A percentile compares a stretch with the other conserved stretches of the same genome.
Conservation (phyloP, 805 yeast genomes). For the Wickerhamiella occidentalis region DNA sequence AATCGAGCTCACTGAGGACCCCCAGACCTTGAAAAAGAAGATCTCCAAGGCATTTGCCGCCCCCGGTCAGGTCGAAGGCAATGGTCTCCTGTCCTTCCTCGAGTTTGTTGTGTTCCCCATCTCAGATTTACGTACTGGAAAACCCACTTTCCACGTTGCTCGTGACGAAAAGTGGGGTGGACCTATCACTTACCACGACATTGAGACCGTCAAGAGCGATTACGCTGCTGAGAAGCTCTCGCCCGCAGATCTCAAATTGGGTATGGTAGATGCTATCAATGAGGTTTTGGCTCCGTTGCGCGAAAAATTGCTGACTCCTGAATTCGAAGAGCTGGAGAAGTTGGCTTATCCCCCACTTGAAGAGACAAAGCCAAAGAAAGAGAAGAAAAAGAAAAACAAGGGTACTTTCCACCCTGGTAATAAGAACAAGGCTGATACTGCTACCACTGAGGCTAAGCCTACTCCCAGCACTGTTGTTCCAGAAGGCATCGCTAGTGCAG, state of each 20-base stretch:
- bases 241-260: constrained; percentile 89
- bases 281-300: constrained; percentile 73
- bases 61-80: constrained; percentile 84
- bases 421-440: not conserved
- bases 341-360: constrained; percentile 78
- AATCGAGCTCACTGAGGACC: constrained; percentile 84
- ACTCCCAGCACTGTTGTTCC: constrained; percentile 11
- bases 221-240: constrained; percentile 63
- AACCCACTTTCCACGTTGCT: constrained; percentile 57
- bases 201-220: constrained; percentile 59
- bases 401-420: constrained; percentile 82
- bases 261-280: constrained; percentile 79
- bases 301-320: constrained; percentile 51
- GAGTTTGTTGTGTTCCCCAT: constrained; percentile 79
- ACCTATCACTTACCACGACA: constrained; percentile 55
- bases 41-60: constrained; percentile 87
- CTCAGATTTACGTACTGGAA: constrained; percentile 51
- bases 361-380: constrained; percentile 47
- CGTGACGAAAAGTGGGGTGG: constrained; percentile 99
- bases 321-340: constrained; percentile 59
- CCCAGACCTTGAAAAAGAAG: constrained; percentile 80
- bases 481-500: constrained; percentile 14
- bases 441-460: not conserved
- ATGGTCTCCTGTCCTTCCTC: constrained; percentile 78
- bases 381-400: constrained; percentile 58